These are phyloP conservation scores for Akanthomyces muscarius DNA, from an alignment of 2,329 filamentous ascomycete genomes.

Conservation along the genomic window DNA sequence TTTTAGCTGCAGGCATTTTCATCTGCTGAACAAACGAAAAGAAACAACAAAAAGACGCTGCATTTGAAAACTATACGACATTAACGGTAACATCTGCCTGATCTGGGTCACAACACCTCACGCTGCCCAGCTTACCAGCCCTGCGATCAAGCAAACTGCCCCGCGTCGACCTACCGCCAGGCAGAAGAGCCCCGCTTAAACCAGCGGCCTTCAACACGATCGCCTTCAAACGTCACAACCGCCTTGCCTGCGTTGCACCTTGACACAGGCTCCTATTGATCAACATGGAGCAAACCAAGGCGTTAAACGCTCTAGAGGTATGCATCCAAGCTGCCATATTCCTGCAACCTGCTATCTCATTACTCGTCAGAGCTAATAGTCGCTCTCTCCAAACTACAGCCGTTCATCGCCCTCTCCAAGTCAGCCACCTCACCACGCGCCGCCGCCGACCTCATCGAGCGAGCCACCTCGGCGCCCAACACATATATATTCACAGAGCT, in stretches of 20 bases:
- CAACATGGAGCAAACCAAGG: slow-evolving; percentile 70
- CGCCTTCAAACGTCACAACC: slow-evolving; percentile 15
- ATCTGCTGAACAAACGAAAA: too few relatives aligned
- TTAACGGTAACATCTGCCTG: not conserved
- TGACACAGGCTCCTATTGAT: slow-evolving; percentile 1
- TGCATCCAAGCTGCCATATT: not conserved
- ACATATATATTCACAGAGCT: slow-evolving; percentile 94
- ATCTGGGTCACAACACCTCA: not conserved
- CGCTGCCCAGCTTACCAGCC: not conserved
- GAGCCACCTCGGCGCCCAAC: slow-evolving; percentile 83
- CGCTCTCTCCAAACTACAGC: slow-evolving; percentile 50
- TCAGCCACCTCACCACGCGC: slow-evolving; percentile 79
- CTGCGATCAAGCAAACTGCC: not conserved
- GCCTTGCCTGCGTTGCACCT: slow-evolving; percentile 13
- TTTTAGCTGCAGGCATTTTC: too few relatives aligned
- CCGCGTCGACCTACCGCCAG: slow-evolving; percentile 16
- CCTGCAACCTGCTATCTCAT: not conserved
- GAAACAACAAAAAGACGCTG: too few relatives aligned
- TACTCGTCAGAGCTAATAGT: not conserved
- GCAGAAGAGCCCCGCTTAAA: slow-evolving; percentile 11
- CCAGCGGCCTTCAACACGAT: slow-evolving; percentile 5
- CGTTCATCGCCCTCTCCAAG: slow-evolving; percentile 86
- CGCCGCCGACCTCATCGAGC: slow-evolving; percentile 77
- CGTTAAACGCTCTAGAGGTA: slow-evolving; percentile 61
- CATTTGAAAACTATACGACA: too few relatives aligned